Evolutionary conservation across 345 rosid genomes (phyloP), one percentile per base, ranked within the genome.

Genomic region (Linum trigynum): DNA sequence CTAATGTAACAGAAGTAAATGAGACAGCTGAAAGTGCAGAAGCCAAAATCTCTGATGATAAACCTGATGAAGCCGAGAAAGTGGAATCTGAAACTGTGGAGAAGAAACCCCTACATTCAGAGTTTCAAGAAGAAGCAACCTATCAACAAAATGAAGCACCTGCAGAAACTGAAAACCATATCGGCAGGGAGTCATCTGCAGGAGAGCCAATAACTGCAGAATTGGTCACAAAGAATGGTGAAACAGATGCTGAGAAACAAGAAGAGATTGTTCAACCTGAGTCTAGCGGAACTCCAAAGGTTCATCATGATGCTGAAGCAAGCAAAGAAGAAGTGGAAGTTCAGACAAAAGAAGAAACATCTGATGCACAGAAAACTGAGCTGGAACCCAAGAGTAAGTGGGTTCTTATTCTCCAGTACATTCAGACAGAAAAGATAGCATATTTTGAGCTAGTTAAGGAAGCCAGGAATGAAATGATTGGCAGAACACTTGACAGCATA

Each of bases 341-440:
- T 23, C 32, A 23, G 32, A 23, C 32, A 23, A 23, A 70, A 69
- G 74, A 69, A 59, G 39, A 23, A 23, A 23, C 61, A 2, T 40
- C 37, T 51, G 63, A 42, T 45, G 59, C 62, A 17, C 23, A 38
- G 50, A 23, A 1, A 35, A 8, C 55, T 67, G 55, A 68, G 65
- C 60, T 41, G 55, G 51, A 12, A 69, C 7, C 65, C 14, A 67
- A 57, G 42, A 42, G 79, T 75, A 14, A 71, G 79, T 60, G 17
- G 32, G 36, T 59, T 63, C 55, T 58, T 8, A 4, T 41, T 41
- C 45, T 41, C 45, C 9, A 41, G 45, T 41, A 41, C 32, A 41
- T 41, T 23, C 32, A 23, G 32, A 23, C 32, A 23, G 32, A 23
- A 23, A 23, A 23, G 0, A 23, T 23, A 23, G 32, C 32, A 23